Evolutionary conservation across 176 grass and related monocot species (phyloP).

Genomic region (Triticum urartu): DNA sequence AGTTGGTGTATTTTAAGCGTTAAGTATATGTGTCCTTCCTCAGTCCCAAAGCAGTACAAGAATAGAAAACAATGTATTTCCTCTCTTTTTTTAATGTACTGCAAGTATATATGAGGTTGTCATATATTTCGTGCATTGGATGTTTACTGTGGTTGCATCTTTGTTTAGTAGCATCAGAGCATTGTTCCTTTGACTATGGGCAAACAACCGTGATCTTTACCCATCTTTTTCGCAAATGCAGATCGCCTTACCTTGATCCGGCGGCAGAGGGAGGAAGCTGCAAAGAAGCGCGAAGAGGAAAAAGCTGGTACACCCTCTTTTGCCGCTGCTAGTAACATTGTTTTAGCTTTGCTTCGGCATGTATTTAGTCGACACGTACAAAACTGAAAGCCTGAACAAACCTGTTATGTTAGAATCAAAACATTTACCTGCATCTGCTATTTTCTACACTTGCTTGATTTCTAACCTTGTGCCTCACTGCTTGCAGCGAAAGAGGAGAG

Average conservation of each 20-base stretch:
- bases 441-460: neutral
- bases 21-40: neutral
- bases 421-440: neutral
- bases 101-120: neutral
- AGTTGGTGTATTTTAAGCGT: neutral
- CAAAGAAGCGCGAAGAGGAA: slow-evolving; percentile 82
- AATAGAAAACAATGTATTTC: neutral
- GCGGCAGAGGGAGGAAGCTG: slow-evolving; percentile 78
- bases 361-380: neutral
- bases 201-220: neutral
- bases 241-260: slow-evolving; percentile 71
- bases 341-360: neutral
- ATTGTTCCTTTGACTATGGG: neutral
- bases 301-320: slow-evolving; percentile 63
- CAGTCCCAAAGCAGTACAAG: neutral
- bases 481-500: slow-evolving; percentile 70
- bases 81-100: neutral
- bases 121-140: neutral
- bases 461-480: slow-evolving; percentile 14
- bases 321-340: neutral
- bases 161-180: slow-evolving; percentile 1
- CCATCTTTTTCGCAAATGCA: slow-evolving; percentile 28
- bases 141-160: neutral
- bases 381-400: neutral
- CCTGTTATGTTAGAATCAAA: neutral